Evolutionary conservation across 331 rosid species (phyloP), one percentile per base, ranked within the genome.

Genomic region (Malus hybrid): DNA sequence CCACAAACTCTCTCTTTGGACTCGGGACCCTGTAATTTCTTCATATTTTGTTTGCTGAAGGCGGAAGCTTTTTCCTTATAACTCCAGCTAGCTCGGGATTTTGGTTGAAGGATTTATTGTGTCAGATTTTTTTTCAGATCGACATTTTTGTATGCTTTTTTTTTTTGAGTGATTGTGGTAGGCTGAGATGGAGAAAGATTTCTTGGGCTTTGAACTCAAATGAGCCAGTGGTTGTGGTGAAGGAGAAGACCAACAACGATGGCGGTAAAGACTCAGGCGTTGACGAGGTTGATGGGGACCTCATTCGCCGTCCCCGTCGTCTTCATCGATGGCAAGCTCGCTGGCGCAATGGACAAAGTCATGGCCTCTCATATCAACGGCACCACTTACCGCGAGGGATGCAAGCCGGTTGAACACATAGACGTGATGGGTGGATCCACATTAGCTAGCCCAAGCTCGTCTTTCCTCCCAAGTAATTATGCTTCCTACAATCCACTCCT

Each of bases 401-500:
- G 92, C 85, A 91, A 84, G 83, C 97, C 96, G 70, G 79, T 80
- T 46, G 96, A 89, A 66, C 88, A 80, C 19, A 85, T 88, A 89
- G 91, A 91, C 42, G 50, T 85, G 76, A 71, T 81, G 69, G 96
- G 90, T 33, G 88, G 89, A 60, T 91, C 93, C 32, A 83, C 91
- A 34, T 78, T 80, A 24, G 87, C 90, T 69, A 91, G 89, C 75
- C 97, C 93, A 1, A 88, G 88, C 66, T 87, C 96, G 75, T 88
- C 98, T 71, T 90, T 85, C 83, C 89, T 86, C 70, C 89, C 90
- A 67, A 93, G 97, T 68, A 93, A 87, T 67, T 86, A 90, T 81
- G 90, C 90, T 76, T 90, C 98, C 75, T 90, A 89, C 85, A 89
- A 89, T 83, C 98, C 93, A 97, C 24, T 93, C 96, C 36, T 89